Conservation (phyloP, 345 rosid species). For the Arabidopsis suecica region DNA sequence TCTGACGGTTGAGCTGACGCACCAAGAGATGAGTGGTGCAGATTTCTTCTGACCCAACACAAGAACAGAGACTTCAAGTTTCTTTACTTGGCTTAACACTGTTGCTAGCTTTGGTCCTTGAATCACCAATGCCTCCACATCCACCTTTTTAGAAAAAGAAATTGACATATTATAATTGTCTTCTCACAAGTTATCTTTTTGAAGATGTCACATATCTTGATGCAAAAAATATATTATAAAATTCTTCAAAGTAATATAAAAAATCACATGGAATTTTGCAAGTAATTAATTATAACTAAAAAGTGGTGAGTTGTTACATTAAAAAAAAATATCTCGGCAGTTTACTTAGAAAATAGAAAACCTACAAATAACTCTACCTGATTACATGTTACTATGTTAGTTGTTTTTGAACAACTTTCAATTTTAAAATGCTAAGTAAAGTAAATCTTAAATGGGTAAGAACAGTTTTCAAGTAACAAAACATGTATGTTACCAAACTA, state of each 20-base stretch:
- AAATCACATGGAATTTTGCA: constrained; percentile 11
- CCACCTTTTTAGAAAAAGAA: constrained; percentile 57
- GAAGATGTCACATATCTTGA: not conserved
- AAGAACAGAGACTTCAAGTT: constrained; percentile 83
- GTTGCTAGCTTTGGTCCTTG: constrained; percentile 91
- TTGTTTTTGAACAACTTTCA: constrained; percentile 3
- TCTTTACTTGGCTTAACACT: constrained; percentile 89
- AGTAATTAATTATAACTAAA: not conserved
- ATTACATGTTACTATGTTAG: constrained; percentile 21
- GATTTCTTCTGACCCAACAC: constrained; percentile 87
- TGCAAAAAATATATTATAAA: not conserved
- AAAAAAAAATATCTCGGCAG: not conserved
- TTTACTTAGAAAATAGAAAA: constrained; percentile 26
- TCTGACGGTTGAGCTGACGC: constrained; percentile 41
- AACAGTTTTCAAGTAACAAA: not conserved
- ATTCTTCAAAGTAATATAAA: not conserved
- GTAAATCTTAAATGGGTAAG: constrained; percentile 12
- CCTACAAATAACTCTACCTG: constrained; percentile 11
- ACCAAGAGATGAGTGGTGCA: constrained; percentile 72
- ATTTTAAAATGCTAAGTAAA: constrained; percentile 1
- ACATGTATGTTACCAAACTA: not conserved
- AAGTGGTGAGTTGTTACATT: not conserved
- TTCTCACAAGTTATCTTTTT: not conserved
- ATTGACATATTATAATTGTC: not conserved
- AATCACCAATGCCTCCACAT: constrained; percentile 85